phyloP scores from a whole-genome alignment of 2,329 filamentous ascomycete species.

The Waltergamsia citrina region DNA sequence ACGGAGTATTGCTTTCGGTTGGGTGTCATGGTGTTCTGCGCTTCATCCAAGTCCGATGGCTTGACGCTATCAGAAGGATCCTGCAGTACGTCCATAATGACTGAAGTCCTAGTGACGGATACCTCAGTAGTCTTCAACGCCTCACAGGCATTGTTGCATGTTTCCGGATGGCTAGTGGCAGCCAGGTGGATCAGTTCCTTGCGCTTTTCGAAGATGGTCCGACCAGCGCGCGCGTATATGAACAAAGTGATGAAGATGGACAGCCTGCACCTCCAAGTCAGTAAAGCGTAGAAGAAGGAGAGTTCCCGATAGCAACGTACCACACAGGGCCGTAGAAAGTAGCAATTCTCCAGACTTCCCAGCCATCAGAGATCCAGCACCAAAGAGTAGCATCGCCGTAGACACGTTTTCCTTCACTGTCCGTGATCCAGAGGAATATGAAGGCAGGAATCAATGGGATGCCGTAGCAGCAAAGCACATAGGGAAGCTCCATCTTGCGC shows the following conservation, averaged over 20 bases:
- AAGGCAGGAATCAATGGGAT: conserved; percentile 57
- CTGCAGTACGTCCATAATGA: too few relatives aligned
- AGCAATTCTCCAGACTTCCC: conserved; percentile 58
- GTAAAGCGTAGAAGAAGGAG: conserved; percentile 27
- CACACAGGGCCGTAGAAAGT: conserved; percentile 62
- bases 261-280: conserved; percentile 35
- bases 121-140: background rate
- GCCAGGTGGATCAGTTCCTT: too few relatives aligned
- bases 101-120: too few relatives aligned
- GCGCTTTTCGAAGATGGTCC: conserved; percentile 58
- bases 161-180: too few relatives aligned
- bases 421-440: conserved; percentile 50
- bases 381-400: conserved; percentile 65
- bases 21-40: too few relatives aligned
- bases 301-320: conserved; percentile 7
- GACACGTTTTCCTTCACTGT: too few relatives aligned
- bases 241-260: conserved; percentile 50
- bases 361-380: conserved; percentile 61
- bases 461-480: conserved; percentile 58
- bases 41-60: too few relatives aligned
- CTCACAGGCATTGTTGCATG: conserved; percentile 13
- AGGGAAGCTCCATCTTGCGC: conserved; percentile 55
- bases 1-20: too few relatives aligned
- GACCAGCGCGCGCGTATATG: conserved; percentile 58
- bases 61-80: too few relatives aligned